phyloP scores from a whole-genome alignment of 2,329 filamentous ascomycete species.

The Cladosporium sp. region DNA sequence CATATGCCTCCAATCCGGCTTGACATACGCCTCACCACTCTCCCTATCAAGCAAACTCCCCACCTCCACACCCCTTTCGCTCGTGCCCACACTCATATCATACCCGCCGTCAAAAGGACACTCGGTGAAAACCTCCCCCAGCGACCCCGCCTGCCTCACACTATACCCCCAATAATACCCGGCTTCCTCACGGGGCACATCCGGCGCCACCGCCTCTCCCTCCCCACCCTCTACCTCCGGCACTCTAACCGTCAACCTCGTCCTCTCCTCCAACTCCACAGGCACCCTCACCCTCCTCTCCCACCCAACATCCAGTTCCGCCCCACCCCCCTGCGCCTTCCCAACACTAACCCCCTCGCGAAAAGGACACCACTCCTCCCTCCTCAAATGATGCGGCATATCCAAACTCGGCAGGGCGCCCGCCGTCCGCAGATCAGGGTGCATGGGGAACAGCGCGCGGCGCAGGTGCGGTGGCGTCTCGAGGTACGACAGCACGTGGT shows the following conservation, averaged over 20 bases:
- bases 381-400: slow-evolving; percentile 77
- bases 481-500: slow-evolving; percentile 74
- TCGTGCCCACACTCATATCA: slow-evolving; percentile 78
- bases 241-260: slow-evolving; percentile 70
- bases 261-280: slow-evolving; percentile 62
- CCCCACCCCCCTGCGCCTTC: slow-evolving; percentile 31
- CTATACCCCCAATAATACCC: slow-evolving; percentile 87
- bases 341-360: slow-evolving; percentile 68
- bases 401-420: slow-evolving; percentile 73
- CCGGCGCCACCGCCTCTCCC: slow-evolving; percentile 53
- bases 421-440: slow-evolving; percentile 71
- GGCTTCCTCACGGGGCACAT: slow-evolving; percentile 64
- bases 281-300: slow-evolving; percentile 48
- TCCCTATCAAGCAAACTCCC: slow-evolving; percentile 31
- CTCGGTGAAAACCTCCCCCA: slow-evolving; percentile 75
- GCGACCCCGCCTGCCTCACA: slow-evolving; percentile 60
- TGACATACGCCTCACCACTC: slow-evolving; percentile 44
- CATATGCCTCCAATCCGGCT: slow-evolving; percentile 55
- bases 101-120: slow-evolving; percentile 72
- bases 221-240: slow-evolving; percentile 28
- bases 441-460: slow-evolving; percentile 69
- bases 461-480: slow-evolving; percentile 82
- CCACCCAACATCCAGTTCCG: slow-evolving; percentile 50
- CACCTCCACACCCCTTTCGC: slow-evolving; percentile 60
- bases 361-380: slow-evolving; percentile 73